Conservation (phyloP, 129 eudicot genomes). For the Pseudognaphalium luteoalbum region DNA sequence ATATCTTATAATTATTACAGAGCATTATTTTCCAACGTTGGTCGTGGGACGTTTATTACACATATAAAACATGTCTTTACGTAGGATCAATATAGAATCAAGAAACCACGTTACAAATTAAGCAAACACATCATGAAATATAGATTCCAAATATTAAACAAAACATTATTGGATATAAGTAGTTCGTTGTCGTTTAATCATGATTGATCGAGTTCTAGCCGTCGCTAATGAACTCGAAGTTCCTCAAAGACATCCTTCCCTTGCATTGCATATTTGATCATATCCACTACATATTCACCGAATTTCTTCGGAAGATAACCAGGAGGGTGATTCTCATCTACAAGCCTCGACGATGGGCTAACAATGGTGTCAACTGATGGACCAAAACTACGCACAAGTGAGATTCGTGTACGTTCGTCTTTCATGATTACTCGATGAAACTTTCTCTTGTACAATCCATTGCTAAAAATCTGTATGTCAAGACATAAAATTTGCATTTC, state of each 20-base stretch:
- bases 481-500: too few relatives aligned
- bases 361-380: slow-evolving; percentile 43
- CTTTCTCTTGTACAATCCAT: slow-evolving; percentile 41
- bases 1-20: too few relatives aligned
- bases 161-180: background rate
- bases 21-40: too few relatives aligned
- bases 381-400: slow-evolving; percentile 31
- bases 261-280: too few relatives aligned
- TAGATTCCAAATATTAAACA: background rate
- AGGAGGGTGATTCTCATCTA: slow-evolving; percentile 21
- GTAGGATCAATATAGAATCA: too few relatives aligned
- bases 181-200: background rate
- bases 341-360: slow-evolving; percentile 35
- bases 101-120: too few relatives aligned
- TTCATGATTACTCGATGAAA: slow-evolving; percentile 39
- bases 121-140: background rate
- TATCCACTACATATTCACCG: slow-evolving; percentile 29
- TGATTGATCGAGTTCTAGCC: background rate
- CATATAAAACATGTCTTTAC: too few relatives aligned
- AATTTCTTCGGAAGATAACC: slow-evolving; percentile 37
- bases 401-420: slow-evolving; percentile 31
- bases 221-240: background rate
- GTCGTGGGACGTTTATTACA: too few relatives aligned
- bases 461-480: slow-evolving; percentile 30
- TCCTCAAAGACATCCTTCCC: background rate